Conservation (phyloP, 257 asterid species). For the Capsicum rhomboideum region DNA sequence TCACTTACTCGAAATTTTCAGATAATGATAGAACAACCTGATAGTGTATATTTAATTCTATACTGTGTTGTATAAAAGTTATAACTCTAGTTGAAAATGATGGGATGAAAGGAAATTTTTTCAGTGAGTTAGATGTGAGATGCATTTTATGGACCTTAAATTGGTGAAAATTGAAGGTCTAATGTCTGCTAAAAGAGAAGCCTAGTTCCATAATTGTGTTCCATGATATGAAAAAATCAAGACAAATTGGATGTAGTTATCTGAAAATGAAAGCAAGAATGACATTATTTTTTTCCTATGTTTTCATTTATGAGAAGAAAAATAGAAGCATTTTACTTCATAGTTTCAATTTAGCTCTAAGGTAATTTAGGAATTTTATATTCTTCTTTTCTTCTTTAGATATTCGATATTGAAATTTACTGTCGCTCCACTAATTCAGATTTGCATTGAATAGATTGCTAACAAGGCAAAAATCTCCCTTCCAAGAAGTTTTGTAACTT, state of each 20-base stretch:
- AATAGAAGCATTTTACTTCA: not conserved
- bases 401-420: not conserved
- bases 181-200: slow-evolving; percentile 19
- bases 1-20: no score
- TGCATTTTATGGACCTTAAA: not conserved
- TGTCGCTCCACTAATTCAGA: not conserved
- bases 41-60: no score
- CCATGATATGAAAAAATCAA: not conserved
- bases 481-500: no score
- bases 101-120: not conserved
- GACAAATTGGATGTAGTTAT: slow-evolving; percentile 1
- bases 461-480: no score
- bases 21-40: no score
- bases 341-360: not conserved
- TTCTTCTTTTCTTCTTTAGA: not conserved
- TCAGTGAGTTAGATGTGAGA: no score
- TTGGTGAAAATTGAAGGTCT: not conserved
- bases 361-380: not conserved
- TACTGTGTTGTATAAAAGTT: no score
- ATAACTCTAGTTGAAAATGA: not conserved
- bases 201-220: slow-evolving; percentile 9
- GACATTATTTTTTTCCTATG: not conserved
- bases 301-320: not conserved
- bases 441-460: no score
- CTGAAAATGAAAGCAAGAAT: slow-evolving; percentile 11